Conservation (phyloP, 768 basidiomycete species). For the Hygrocybe coccinea region DNA sequence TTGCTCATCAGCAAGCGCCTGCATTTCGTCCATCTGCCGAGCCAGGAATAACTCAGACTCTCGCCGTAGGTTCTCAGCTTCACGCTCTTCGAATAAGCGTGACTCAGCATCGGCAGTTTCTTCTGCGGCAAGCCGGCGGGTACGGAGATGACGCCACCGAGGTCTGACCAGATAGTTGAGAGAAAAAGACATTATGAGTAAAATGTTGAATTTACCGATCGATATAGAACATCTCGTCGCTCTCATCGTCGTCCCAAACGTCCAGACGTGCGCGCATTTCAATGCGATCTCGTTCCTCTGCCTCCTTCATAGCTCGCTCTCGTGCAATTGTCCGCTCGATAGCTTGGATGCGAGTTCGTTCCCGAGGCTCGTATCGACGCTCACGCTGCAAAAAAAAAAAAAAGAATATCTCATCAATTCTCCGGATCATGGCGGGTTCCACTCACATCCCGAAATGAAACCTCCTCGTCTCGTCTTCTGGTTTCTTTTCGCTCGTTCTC, state of each 20-base stretch:
- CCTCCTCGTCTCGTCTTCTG: slow-evolving; percentile 72
- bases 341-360: slow-evolving; percentile 72
- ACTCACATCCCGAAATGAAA: slow-evolving; percentile 82
- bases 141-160: slow-evolving; percentile 80
- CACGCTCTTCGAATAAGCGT: slow-evolving; percentile 74
- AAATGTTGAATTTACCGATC: slow-evolving; percentile 61
- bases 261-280: slow-evolving; percentile 81
- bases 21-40: slow-evolving; percentile 94
- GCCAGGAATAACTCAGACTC: slow-evolving; percentile 94
- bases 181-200: slow-evolving; percentile 3
- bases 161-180: slow-evolving; percentile 31
- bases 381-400: slow-evolving; percentile 63
- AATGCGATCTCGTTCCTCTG: slow-evolving; percentile 71
- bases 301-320: slow-evolving; percentile 65
- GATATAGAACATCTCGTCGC: slow-evolving; percentile 87
- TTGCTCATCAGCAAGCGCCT: slow-evolving; percentile 84
- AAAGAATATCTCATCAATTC: not conserved
- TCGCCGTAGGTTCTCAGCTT: slow-evolving; percentile 78
- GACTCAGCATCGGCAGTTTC: slow-evolving; percentile 82
- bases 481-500: slow-evolving; percentile 78
- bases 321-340: slow-evolving; percentile 73
- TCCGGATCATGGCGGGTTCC: not conserved
- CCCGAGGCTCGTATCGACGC: slow-evolving; percentile 87
- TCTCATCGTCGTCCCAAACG: slow-evolving; percentile 90
- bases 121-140: slow-evolving; percentile 67